phyloP scores from a whole-genome alignment of 2,329 filamentous ascomycete genomes.

The Cryphonectria naterciae region DNA sequence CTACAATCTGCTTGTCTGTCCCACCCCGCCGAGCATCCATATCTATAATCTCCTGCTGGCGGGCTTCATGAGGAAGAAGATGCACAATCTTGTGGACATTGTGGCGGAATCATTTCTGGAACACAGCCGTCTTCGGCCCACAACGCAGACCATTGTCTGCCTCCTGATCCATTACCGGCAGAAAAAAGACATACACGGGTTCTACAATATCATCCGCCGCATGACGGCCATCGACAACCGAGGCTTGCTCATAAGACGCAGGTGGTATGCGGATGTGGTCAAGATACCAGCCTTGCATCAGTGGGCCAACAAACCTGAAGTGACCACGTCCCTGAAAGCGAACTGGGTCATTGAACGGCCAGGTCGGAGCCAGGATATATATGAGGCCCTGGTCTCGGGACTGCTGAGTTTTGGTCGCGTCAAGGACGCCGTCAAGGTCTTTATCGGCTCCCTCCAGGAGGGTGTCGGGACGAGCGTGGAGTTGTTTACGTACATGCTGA shows the following conservation, averaged over 20 bases:
- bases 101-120: constrained; percentile 57
- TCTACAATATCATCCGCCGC: constrained; percentile 50
- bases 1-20: constrained; percentile 69
- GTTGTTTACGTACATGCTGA: constrained; percentile 44
- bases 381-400: constrained; percentile 52
- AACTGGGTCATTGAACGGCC: constrained; percentile 47
- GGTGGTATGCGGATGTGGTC: constrained; percentile 39
- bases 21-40: constrained; percentile 65
- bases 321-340: constrained; percentile 33
- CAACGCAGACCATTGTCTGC: constrained; percentile 52
- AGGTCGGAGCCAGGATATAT: constrained; percentile 43
- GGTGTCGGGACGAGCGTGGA: constrained; percentile 39
- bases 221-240: constrained; percentile 49
- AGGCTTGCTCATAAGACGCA: constrained; percentile 46
- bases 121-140: constrained; percentile 49
- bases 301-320: constrained; percentile 37
- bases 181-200: constrained; percentile 45
- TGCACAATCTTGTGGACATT: constrained; percentile 54
- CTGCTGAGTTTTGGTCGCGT: constrained; percentile 53
- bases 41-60: constrained; percentile 73
- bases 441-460: constrained; percentile 45
- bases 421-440: constrained; percentile 48
- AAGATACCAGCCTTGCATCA: constrained; percentile 34
- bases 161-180: constrained; percentile 55
- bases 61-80: constrained; percentile 60